Conservation (phyloP, 2,329 filamentous ascomycete genomes). For the Neocatenulostroma microsporum region DNA sequence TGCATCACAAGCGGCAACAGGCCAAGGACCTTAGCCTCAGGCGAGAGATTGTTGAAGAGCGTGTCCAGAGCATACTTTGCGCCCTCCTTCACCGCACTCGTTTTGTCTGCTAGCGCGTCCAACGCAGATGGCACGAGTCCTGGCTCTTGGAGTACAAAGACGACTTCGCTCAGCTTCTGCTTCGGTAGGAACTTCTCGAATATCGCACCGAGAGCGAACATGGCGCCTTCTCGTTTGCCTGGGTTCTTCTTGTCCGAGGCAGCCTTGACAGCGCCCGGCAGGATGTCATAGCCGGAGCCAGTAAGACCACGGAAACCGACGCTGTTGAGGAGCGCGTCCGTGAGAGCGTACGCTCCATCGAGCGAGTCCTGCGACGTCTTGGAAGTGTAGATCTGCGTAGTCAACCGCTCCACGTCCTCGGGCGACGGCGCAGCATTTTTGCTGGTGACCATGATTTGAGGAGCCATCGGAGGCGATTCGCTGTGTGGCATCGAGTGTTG, state of each 20-base stretch:
- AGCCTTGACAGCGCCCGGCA: slow-evolving; percentile 63
- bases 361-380: slow-evolving; percentile 50
- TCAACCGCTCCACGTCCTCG: slow-evolving; percentile 40
- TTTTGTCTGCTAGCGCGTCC: slow-evolving; percentile 85
- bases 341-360: slow-evolving; percentile 58
- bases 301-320: slow-evolving; percentile 56
- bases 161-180: slow-evolving; percentile 69
- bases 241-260: slow-evolving; percentile 91
- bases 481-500: slow-evolving; percentile 48
- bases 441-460: slow-evolving; percentile 41
- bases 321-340: slow-evolving; percentile 56
- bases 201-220: slow-evolving; percentile 88
- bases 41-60: slow-evolving; percentile 67
- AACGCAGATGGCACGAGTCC: slow-evolving; percentile 65
- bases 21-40: slow-evolving; percentile 75
- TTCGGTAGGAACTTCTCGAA: slow-evolving; percentile 80
- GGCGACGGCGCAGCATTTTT: slow-evolving; percentile 37
- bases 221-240: slow-evolving; percentile 75
- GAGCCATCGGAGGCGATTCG: slow-evolving; percentile 43
- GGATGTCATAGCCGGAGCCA: slow-evolving; percentile 54
- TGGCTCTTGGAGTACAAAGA: slow-evolving; percentile 75
- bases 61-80: slow-evolving; percentile 92
- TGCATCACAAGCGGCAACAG: slow-evolving; percentile 66
- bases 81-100: slow-evolving; percentile 76
- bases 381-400: slow-evolving; percentile 40